Conservation (phyloP, 768 basidiomycete species). For the Fomitopsis pulvina region DNA sequence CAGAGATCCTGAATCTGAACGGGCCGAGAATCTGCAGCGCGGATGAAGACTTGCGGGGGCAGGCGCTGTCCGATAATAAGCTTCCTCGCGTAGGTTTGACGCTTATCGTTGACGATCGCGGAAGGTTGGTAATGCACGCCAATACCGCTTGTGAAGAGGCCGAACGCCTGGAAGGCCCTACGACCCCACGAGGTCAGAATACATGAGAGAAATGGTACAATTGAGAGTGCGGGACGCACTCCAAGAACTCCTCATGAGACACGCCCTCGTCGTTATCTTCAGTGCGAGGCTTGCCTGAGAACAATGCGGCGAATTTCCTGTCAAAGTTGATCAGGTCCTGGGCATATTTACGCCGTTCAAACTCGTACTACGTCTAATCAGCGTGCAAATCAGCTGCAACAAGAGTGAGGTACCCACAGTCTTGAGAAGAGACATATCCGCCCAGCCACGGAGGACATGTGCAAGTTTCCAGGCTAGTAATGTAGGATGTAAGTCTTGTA, state of each 20-base stretch:
- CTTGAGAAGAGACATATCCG: slow-evolving; percentile 36
- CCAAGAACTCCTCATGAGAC: slow-evolving; percentile 41
- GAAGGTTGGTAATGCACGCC: slow-evolving; percentile 45
- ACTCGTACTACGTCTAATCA: slow-evolving; percentile 34
- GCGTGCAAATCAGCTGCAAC: background rate
- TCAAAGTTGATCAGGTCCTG: slow-evolving; percentile 50
- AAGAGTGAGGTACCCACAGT: slow-evolving; percentile 29
- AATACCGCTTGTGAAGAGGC: slow-evolving; percentile 41
- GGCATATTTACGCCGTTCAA: slow-evolving; percentile 46
- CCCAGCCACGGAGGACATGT: slow-evolving; percentile 42
- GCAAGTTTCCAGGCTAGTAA: slow-evolving; percentile 44
- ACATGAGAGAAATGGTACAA: background rate
- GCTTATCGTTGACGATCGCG: slow-evolving; percentile 23
- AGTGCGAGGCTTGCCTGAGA: slow-evolving; percentile 45
- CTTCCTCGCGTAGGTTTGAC: slow-evolving; percentile 32
- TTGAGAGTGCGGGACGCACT: slow-evolving; percentile 25
- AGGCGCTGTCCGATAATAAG: slow-evolving; percentile 46
- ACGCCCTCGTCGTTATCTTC: slow-evolving; percentile 35
- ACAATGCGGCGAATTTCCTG: slow-evolving; percentile 43
- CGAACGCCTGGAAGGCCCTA: slow-evolving; percentile 40
- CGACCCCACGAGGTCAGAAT: background rate
- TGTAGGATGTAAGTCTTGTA: background rate
- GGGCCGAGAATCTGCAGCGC: slow-evolving; percentile 40
- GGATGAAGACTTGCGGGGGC: slow-evolving; percentile 39
- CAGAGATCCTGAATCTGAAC: slow-evolving; percentile 45